phyloP scores from a whole-genome alignment of 352 stramenopile species.

The Plasmopara halstedii region DNA sequence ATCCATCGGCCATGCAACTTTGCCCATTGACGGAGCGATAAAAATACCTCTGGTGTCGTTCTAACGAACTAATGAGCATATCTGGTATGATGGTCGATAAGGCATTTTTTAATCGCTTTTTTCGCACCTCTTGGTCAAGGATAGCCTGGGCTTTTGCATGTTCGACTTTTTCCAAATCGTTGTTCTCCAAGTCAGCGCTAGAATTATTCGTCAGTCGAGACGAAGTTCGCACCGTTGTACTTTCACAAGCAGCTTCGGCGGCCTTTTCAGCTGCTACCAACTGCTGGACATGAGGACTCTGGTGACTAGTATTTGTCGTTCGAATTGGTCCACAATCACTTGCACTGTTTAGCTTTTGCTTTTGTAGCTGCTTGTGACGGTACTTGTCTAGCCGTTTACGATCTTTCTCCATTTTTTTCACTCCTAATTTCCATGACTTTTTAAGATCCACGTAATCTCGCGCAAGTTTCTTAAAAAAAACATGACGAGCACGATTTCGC shows the following conservation, averaged over 20 bases:
- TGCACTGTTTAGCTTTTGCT: conserved; percentile 25
- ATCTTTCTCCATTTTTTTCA: conserved; percentile 85
- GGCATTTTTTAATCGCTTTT: conserved; percentile 78
- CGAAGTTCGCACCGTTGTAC: conserved; percentile 54
- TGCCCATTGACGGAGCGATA: conserved; percentile 45
- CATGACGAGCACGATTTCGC: conserved; percentile 58
- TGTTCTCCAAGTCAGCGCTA: conserved; percentile 60
- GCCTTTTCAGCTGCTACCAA: conserved; percentile 32
- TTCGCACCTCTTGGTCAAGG: conserved; percentile 73
- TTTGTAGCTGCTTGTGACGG: conserved; percentile 63
- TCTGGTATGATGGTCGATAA: conserved; percentile 77
- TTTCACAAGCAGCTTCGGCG: conserved; percentile 17
- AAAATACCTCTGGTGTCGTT: conserved; percentile 48
- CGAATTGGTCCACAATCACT: conserved; percentile 20
- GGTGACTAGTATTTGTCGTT: conserved; percentile 31
- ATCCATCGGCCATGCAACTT: conserved; percentile 54
- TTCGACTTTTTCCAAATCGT: conserved; percentile 77
- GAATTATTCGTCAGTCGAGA: conserved; percentile 85
- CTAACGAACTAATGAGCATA: conserved; percentile 63
- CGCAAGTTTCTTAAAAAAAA: conserved; percentile 61
- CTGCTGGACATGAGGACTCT: conserved; percentile 32
- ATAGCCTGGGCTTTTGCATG: conserved; percentile 66
- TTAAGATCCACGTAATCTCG: conserved; percentile 78
- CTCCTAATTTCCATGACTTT: conserved; percentile 70
- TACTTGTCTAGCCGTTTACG: conserved; percentile 80